A percentile compares a stretch with the other conserved stretches of the same genome.
phyloP scores from a whole-genome alignment of 441 rosid genomes.

The Arabidopsis hybrid region DNA sequence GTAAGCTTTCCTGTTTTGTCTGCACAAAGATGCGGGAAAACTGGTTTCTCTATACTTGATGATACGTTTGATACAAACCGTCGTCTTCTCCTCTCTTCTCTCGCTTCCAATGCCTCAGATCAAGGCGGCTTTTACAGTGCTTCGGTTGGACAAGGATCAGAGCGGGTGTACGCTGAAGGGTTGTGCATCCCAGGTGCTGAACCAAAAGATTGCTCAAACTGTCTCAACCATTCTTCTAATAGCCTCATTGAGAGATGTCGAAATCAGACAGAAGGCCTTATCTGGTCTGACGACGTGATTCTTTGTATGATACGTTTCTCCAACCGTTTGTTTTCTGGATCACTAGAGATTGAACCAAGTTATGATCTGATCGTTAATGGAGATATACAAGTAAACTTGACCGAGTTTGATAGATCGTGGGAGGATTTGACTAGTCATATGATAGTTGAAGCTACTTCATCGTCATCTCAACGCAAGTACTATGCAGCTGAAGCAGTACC shows the following conservation, averaged over 20 bases:
- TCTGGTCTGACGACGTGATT: constrained; percentile 32
- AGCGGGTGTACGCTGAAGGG: constrained; percentile 32
- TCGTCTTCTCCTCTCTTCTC: constrained; percentile 41
- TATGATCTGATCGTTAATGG: neutral
- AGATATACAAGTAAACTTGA: too few relatives aligned
- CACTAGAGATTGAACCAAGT: neutral
- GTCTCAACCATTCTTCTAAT: constrained; percentile 27
- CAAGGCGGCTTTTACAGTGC: constrained; percentile 32
- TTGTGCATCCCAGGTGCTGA: constrained; percentile 48
- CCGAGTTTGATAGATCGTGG: constrained; percentile 34
- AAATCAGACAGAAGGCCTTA: constrained; percentile 42
- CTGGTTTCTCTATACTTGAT: constrained; percentile 39
- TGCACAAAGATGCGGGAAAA: constrained; percentile 22
- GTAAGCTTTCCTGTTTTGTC: constrained; percentile 18
- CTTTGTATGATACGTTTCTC: constrained; percentile 54
- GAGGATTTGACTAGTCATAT: constrained; percentile 26
- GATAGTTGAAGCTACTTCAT: constrained; percentile 23
- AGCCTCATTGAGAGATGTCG: constrained; percentile 34
- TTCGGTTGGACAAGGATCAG: constrained; percentile 29
- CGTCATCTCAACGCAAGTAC: constrained; percentile 1
- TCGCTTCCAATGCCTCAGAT: constrained; percentile 36
- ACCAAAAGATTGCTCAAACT: constrained; percentile 40
- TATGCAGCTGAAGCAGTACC: neutral
- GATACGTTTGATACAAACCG: constrained; percentile 49
- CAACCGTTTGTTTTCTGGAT: constrained; percentile 33